These are phyloP conservation scores for Penicillium sp. DNA, from an alignment of 2,329 filamentous ascomycete genomes.

Conservation along the genomic window DNA sequence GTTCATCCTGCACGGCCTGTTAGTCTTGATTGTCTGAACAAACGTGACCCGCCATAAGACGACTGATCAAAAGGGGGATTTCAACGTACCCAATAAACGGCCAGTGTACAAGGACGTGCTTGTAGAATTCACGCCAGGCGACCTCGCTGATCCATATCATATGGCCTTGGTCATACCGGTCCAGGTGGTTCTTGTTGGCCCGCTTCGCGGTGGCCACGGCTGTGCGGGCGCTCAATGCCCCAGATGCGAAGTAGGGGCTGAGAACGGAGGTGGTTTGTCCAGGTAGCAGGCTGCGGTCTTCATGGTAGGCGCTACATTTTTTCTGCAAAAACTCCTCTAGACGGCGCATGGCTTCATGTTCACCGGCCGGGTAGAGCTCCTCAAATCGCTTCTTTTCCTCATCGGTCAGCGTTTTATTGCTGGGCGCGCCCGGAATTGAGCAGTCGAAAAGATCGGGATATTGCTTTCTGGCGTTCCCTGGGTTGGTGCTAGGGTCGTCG, in stretches of 20 bases:
- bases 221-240: constrained; percentile 68
- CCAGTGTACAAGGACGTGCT: constrained; percentile 81
- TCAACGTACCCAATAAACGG: constrained; percentile 60
- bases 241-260: constrained; percentile 70
- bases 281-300: constrained; percentile 66
- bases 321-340: constrained; percentile 69
- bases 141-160: constrained; percentile 78
- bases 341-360: constrained; percentile 67
- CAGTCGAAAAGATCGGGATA: constrained; percentile 62
- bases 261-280: constrained; percentile 66
- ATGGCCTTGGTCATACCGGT: constrained; percentile 67
- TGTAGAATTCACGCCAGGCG: constrained; percentile 87
- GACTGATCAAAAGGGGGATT: background rate
- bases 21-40: constrained; percentile 1
- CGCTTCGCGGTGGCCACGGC: constrained; percentile 65
- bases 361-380: constrained; percentile 71
- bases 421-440: constrained; percentile 62
- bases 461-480: constrained; percentile 47
- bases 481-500: constrained; percentile 60
- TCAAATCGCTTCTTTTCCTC: constrained; percentile 62
- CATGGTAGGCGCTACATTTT: constrained; percentile 62
- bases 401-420: constrained; percentile 61
- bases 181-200: constrained; percentile 63
- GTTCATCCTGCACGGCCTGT: constrained; percentile 57
- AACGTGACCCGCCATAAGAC: too few relatives aligned